phyloP scores from a whole-genome alignment of 164 flowering plant species.

The Pachysandra terminalis region DNA sequence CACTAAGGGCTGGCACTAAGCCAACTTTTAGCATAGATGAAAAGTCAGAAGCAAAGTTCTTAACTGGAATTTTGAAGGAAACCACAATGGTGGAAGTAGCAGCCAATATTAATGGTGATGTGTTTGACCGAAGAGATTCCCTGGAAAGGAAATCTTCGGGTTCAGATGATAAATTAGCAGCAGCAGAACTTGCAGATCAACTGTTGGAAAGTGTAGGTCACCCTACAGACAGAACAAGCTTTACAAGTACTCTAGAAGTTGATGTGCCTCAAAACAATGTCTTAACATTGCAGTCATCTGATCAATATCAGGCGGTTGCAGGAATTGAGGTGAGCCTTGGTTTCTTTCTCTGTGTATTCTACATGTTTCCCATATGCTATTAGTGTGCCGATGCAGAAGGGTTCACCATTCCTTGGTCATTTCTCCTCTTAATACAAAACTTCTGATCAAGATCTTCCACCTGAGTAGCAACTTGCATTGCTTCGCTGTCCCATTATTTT shows the following conservation, averaged over 20 bases:
- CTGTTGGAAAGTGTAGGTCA: conserved; percentile 12
- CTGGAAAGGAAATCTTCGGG: conserved; percentile 7
- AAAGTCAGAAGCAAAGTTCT: conserved; percentile 9
- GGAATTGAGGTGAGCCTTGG: conserved; percentile 23
- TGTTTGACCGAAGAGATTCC: conserved; percentile 5
- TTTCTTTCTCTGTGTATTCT: neutral
- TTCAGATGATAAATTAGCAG: conserved; percentile 9
- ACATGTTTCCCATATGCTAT: neutral
- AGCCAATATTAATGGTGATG: neutral
- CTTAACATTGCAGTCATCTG: conserved; percentile 8
- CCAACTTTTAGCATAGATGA: conserved; percentile 14
- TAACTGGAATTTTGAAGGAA: conserved; percentile 13
- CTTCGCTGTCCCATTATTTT: too few species aligned
- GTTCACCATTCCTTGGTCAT: too few species aligned
- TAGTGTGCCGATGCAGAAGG: too few species aligned
- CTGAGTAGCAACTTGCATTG: too few species aligned
- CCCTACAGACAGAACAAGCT: conserved; percentile 1
- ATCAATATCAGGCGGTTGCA: conserved; percentile 15
- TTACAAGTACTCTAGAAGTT: conserved; percentile 9
- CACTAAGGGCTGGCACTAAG: conserved; percentile 27
- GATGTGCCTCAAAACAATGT: conserved; percentile 13
- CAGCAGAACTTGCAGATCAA: conserved; percentile 10
- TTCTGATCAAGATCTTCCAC: too few species aligned
- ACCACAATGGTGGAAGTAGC: conserved; percentile 10
- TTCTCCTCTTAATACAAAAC: too few species aligned